These are phyloP conservation scores for Borealophlyctis nickersoniae DNA, from an alignment of 192 early-diverging fungal species.

Conservation along the genomic window DNA sequence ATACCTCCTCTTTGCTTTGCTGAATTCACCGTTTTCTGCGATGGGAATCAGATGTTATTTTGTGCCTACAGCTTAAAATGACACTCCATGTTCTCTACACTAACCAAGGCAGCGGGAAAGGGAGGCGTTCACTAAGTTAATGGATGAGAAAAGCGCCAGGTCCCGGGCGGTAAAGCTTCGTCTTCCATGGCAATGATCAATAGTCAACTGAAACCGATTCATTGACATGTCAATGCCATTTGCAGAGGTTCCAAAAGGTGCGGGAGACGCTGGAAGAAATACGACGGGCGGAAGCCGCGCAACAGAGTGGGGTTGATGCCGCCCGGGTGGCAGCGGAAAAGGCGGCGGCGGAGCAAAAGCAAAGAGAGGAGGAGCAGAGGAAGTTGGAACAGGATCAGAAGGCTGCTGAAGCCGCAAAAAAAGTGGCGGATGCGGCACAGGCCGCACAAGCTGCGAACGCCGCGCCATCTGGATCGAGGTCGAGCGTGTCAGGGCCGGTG, in stretches of 20 bases:
- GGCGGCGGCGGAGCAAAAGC: not conserved
- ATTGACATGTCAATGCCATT: not conserved
- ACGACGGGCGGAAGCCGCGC: not conserved
- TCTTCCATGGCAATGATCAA: not conserved
- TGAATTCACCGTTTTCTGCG: no score
- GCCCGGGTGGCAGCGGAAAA: not conserved
- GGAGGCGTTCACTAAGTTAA: not conserved
- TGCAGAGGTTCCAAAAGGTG: not conserved
- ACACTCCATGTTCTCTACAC: no score
- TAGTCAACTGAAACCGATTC: no score
- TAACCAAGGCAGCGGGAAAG: no score
- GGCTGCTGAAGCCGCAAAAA: not conserved
- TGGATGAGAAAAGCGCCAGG: not conserved
- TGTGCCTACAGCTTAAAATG: no score
- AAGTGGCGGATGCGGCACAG: not conserved
- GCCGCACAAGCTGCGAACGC: not conserved
- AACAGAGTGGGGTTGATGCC: not conserved
- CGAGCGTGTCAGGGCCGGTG: constrained; percentile 7
- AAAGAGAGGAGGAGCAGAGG: constrained; percentile 12
- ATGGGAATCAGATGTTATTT: no score
- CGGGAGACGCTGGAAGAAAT: not conserved
- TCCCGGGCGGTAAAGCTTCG: not conserved
- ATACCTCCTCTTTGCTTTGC: no score
- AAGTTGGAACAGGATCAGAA: constrained; percentile 12
- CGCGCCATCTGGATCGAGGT: not conserved